Evolutionary conservation across 768 basidiomycete species (phyloP), one percentile per base, ranked within the genome.

Genomic region (Agrocybe pediades): DNA sequence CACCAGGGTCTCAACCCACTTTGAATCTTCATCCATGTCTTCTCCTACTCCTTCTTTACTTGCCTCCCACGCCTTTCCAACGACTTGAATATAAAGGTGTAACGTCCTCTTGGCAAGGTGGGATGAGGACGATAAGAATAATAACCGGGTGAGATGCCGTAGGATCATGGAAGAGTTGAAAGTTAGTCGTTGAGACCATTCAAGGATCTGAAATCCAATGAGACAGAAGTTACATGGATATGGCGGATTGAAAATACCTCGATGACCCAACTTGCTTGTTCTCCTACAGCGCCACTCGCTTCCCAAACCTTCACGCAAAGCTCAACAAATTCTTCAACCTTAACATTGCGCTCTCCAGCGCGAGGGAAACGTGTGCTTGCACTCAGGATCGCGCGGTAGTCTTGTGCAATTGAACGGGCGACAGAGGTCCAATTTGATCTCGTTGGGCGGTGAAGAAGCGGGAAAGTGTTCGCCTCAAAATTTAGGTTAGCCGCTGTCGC

Each of bases 161-260:
- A 92, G 81, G 7, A 98, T 74, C 8, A 86, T 83, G 55, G 88
- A 88, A 0, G 92, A 95, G 65, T 97, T 95, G 77, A 98, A 97
- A 0, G 96, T 98, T 19, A 95, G 80, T 19, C 88, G 85, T 8
- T 93, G 95, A 1, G 93, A 89, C 93, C 93, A 95, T 90, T 93
- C 96, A 1, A 98, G 79, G 19, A 93, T 81, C 90, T 91, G 67
- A 27, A 56, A 19, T 46, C 41, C 39, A 25, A 24, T 42, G n/a
- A 51, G n/a, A n/a, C n/a, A n/a, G n/a, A n/a, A n/a, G n/a, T n/a
- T n/a, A n/a, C n/a, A n/a, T n/a, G n/a, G n/a, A n/a, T n/a, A n/a
- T n/a, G n/a, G n/a, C n/a, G n/a, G n/a, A n/a, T n/a, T n/a, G n/a
- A n/a, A n/a, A n/a, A 60, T 57, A 90, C 90, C 66, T 94, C 91